A percentile compares a stretch with the other conserved stretches of the same genome.
Evolutionary conservation across 148 eudicot species (phyloP).

Genomic region (Cornus controversa): DNA sequence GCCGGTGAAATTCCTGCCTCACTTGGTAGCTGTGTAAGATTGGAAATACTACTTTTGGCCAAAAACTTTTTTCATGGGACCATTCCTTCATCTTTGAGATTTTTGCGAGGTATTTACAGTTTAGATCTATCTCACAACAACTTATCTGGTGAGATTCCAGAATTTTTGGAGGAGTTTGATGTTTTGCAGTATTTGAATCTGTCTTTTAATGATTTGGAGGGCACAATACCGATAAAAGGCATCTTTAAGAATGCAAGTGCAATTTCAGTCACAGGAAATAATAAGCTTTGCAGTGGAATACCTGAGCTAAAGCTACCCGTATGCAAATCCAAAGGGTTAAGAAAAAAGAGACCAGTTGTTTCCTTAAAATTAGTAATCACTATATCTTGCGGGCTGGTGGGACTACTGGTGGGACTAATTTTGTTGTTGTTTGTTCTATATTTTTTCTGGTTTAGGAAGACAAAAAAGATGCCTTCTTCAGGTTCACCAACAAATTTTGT

Average conservation of each 20-base stretch:
- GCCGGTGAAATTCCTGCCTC: slow-evolving; percentile 23
- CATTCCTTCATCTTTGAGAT: slow-evolving; percentile 22
- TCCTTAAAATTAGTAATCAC: neutral
- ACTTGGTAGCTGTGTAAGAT: slow-evolving; percentile 19
- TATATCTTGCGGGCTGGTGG: neutral
- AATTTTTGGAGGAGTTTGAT: slow-evolving; percentile 1
- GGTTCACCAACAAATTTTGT: neutral
- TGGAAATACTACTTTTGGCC: slow-evolving; percentile 10
- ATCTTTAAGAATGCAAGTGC: slow-evolving; percentile 23
- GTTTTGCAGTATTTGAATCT: slow-evolving; percentile 13
- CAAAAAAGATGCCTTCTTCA: neutral
- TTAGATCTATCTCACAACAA: slow-evolving; percentile 34
- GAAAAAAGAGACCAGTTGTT: neutral
- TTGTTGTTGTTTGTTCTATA: neutral
- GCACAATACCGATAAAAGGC: slow-evolving; percentile 31
- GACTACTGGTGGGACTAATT: too few relatives aligned
- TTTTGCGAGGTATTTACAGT: slow-evolving; percentile 12
- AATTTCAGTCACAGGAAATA: slow-evolving; percentile 29
- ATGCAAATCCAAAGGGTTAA: slow-evolving; percentile 8
- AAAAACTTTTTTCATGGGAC: slow-evolving; percentile 31
- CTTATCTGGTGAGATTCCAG: slow-evolving; percentile 36
- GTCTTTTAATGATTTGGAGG: slow-evolving; percentile 36
- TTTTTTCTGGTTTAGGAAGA: neutral
- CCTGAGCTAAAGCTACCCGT: slow-evolving; percentile 17
- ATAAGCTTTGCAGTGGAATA: slow-evolving; percentile 34